Evolutionary conservation across 2,329 filamentous ascomycete species (phyloP), one percentile per base, ranked within the genome.

Genomic region (Escovopsis sp.): DNA sequence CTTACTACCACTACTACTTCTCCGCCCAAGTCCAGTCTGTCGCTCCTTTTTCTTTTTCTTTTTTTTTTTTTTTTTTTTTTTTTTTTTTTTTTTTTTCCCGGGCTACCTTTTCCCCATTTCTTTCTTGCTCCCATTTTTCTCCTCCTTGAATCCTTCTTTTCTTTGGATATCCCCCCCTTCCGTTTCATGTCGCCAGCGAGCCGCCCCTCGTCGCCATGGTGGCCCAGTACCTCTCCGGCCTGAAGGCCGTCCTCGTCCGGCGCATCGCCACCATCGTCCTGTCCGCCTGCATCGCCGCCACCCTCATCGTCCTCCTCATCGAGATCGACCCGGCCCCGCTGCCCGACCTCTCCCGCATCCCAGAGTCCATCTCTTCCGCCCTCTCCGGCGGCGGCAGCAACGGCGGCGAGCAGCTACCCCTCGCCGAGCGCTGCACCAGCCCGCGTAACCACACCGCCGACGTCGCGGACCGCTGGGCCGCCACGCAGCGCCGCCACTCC

Each of bases 401-500:
- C n/a, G 19, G 25, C 23, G 32, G 35, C n/a, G 27, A 23, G 13
- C 35, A 29, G 14, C 33, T 33, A 3, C 28, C 33, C 13, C 13
- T 12, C 3, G 13, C 27, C 28, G 35, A 26, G 8, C 33, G 26
- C 26, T 40, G 39, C 33, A n/a, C n/a, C n/a, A 33, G 38, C 13
- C 15, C 19, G 10, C 23, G n/a, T 21, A 40, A 40, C 30, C 19
- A 35, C 16, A 40, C 39, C 19, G 27, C 36, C 26, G 32, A 35
- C 12, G 25, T 30, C 4, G 19, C 38, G 25, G 30, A 40, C 18
- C 31, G 26, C 23, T 40, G 32, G 33, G 38, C 35, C 18, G 30
- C 21, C 48, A 0, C 39, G 11, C 23, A 26, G 26, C 14, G 38
- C 15, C 63, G 58, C 10, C 58, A 63, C 58, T 60, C 67, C 35